phyloP scores from a whole-genome alignment of 179 eudicot genomes.

The Gypsophila paniculata region DNA sequence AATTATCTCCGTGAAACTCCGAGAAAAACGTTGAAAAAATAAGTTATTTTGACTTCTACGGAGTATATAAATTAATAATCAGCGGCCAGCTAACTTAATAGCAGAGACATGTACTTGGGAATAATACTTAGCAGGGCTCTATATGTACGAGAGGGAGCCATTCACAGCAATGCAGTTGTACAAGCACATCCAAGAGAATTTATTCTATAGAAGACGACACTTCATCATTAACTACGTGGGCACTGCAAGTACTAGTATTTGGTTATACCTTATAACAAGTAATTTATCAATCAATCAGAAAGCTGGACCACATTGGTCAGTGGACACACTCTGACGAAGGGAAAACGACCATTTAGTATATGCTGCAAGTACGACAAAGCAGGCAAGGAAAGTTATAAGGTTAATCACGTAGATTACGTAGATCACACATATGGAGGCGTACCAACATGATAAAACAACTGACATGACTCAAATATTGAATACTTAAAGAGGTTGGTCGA shows the following conservation, averaged over 20 bases:
- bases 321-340: neutral
- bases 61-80: neutral
- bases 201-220: neutral
- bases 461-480: neutral
- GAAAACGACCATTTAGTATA: neutral
- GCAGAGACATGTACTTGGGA: neutral
- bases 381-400: neutral
- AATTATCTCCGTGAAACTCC: too few relatives aligned
- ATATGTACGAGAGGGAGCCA: conserved; percentile 5
- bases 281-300: conserved; percentile 11
- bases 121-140: neutral
- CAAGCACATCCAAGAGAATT: conserved; percentile 8
- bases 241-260: neutral
- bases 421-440: neutral
- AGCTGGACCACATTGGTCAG: neutral
- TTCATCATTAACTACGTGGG: conserved; percentile 8
- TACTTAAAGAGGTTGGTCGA: neutral
- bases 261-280: neutral
- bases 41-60: neutral
- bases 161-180: conserved; percentile 14
- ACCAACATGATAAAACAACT: neutral
- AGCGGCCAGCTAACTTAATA: neutral
- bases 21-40: neutral
- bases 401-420: neutral
- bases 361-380: neutral